phyloP scores from a whole-genome alignment of 106 monocot species.

The Phalaenopsis equestris region DNA sequence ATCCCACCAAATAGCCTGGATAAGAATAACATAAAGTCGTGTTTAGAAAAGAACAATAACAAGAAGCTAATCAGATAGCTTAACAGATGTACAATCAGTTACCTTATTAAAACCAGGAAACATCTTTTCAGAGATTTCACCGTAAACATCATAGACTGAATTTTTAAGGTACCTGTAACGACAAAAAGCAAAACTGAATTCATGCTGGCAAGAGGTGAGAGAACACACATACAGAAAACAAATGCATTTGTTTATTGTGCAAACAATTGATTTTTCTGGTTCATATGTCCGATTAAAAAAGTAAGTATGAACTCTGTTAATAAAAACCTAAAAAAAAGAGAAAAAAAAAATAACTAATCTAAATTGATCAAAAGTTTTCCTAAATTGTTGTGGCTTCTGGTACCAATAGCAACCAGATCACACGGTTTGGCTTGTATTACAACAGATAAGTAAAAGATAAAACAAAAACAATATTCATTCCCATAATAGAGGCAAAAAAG shows the following conservation, averaged over 20 bases:
- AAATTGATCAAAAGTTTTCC: not conserved
- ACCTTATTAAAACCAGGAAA: constrained; percentile 90
- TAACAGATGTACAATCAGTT: not conserved
- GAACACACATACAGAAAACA: not conserved
- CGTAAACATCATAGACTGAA: constrained; percentile 68
- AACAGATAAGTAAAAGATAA: not conserved
- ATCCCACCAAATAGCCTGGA: constrained; percentile 80
- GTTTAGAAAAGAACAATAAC: not conserved
- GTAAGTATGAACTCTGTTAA: no score
- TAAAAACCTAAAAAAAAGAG: no score
- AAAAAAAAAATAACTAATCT: not conserved
- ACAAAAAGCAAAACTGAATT: constrained; percentile 9
- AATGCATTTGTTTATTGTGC: not conserved
- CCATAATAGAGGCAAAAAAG: not conserved
- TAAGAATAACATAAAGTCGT: constrained; percentile 11
- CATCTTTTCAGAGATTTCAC: constrained; percentile 56
- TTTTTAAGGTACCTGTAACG: constrained; percentile 47
- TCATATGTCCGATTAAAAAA: no score
- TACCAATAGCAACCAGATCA: not conserved
- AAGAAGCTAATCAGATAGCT: not conserved
- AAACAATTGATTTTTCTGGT: no score
- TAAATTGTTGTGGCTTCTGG: not conserved
- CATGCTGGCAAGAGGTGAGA: not conserved
- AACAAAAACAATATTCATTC: not conserved
- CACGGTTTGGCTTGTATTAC: not conserved